These are phyloP conservation scores for Mycena vitilis DNA, from an alignment of 768 basidiomycete species.

Conservation along the genomic window DNA sequence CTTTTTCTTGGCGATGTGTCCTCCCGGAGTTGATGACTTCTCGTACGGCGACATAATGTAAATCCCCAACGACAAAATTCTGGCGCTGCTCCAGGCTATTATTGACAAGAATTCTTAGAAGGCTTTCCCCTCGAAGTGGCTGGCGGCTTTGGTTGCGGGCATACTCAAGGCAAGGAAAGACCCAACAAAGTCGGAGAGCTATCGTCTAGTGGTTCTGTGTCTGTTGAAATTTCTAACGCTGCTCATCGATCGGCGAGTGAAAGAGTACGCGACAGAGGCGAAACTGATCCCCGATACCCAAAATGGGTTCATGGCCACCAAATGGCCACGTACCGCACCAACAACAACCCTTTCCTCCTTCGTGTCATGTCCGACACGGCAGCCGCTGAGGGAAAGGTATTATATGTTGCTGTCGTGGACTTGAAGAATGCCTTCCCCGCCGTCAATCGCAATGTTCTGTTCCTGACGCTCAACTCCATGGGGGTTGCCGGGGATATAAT, in stretches of 20 bases:
- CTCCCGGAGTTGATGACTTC: background rate
- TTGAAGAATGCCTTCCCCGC: slow-evolving; percentile 8
- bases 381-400: slow-evolving; percentile 23
- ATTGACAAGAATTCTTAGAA: slow-evolving; percentile 5
- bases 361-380: slow-evolving; percentile 41
- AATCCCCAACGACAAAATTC: background rate
- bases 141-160: slow-evolving; percentile 5
- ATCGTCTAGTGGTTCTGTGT: slow-evolving; percentile 35
- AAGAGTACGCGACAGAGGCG: slow-evolving; percentile 30
- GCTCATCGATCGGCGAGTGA: slow-evolving; percentile 36
- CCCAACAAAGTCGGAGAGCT: slow-evolving; percentile 29
- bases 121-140: slow-evolving; percentile 3
- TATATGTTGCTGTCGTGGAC: slow-evolving; percentile 14
- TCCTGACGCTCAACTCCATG: background rate
- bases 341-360: no score
- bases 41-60: slow-evolving; percentile 6
- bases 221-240: slow-evolving; percentile 40
- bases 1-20: background rate
- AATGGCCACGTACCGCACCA: slow-evolving; percentile 44
- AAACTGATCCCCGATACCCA: slow-evolving; percentile 43
- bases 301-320: slow-evolving; percentile 44
- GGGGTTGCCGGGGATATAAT: background rate
- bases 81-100: background rate
- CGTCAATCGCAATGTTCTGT: background rate
- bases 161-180: slow-evolving; percentile 33